Base-by-base conservation (phyloP, 2,329 filamentous ascomycete species). In the Talaromyces sp. region DNA sequence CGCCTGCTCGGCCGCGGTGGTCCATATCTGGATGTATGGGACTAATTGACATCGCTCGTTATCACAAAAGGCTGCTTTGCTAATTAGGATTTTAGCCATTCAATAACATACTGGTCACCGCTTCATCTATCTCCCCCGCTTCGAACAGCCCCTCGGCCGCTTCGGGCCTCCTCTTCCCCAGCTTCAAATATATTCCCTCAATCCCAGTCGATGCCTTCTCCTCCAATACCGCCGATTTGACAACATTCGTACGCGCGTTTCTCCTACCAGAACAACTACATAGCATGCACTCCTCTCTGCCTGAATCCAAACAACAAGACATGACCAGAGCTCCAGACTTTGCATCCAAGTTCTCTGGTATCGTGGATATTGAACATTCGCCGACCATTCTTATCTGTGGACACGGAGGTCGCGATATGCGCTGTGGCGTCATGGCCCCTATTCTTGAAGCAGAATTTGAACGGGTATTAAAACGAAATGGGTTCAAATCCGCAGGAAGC, bases 401-500 rank as follows among this genome's bases (percentile, higher is more conserved):
- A 0, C 94, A 99, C 64, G 88, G 87, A 13, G 86, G 86, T 2
- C 81, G 94, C 10, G 94, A 99, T 68, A 77, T 80, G 64, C 82
- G 94, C 47, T 99, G 94, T 66, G 93, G 94, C 0, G 75, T 90
- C 19, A 79, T 93, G 58, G 92, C 90, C 0, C 91, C 91, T 0
- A 73, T 90, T 1, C 76, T 97, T 13, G 77, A 84, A 61, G 73
- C 73, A 0, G 87, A 91, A 62, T 97, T 97, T 61, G 80, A 85
- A 60, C 65, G 61, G 1, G 66, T 69, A 2, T 51, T 76, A 19
- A 52, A 57, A 14, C 44, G 55, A 6, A 65, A 65, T 17, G 73
- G 71, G 2, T 74, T 67, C 24, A 55, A 57, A 1, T 65, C 63
- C 1, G 60, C 59, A 1, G 51, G 47, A 6, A 56, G 50, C n/a